Evolutionary conservation across 164 flowering plant genomes (phyloP).

Genomic region (Stephania cephalantha): DNA sequence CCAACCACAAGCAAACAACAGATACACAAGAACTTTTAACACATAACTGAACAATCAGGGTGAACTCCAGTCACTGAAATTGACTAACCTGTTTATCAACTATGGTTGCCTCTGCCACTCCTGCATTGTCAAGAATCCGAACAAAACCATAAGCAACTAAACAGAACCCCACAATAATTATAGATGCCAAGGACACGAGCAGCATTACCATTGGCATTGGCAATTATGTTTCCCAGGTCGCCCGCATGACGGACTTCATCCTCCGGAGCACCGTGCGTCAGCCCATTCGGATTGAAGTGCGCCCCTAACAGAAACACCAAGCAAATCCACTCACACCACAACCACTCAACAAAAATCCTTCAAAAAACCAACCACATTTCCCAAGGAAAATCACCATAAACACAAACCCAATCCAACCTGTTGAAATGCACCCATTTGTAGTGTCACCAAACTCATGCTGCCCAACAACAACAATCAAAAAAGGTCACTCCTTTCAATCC

Average conservation of each 20-base stretch:
- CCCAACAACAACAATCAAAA: constrained; percentile 6
- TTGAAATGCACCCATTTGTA: constrained; percentile 91
- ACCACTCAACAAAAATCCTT: background rate
- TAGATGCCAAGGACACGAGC: background rate
- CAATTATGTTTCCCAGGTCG: constrained; percentile 99
- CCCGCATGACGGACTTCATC: constrained; percentile 98
- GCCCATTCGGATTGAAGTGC: constrained; percentile 73
- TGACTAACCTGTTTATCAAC: constrained; percentile 70
- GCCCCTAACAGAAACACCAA: constrained; percentile 35
- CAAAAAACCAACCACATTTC: background rate
- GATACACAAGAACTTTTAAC: background rate
- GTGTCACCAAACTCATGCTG: constrained; percentile 94
- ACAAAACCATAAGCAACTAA: background rate
- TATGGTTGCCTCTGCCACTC: constrained; percentile 91
- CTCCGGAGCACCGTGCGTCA: constrained; percentile 95
- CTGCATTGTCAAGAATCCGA: constrained; percentile 26
- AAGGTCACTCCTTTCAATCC: background rate
- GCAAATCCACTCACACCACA: background rate
- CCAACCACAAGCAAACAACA: background rate
- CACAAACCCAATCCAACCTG: constrained; percentile 39
- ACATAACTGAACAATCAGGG: background rate
- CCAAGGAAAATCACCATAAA: background rate
- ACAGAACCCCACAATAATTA: background rate
- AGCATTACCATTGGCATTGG: constrained; percentile 73
- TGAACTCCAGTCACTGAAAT: background rate